These are phyloP conservation scores for Diaporthe citriasiana DNA, from an alignment of 2,329 filamentous ascomycete genomes.

Conservation along the genomic window DNA sequence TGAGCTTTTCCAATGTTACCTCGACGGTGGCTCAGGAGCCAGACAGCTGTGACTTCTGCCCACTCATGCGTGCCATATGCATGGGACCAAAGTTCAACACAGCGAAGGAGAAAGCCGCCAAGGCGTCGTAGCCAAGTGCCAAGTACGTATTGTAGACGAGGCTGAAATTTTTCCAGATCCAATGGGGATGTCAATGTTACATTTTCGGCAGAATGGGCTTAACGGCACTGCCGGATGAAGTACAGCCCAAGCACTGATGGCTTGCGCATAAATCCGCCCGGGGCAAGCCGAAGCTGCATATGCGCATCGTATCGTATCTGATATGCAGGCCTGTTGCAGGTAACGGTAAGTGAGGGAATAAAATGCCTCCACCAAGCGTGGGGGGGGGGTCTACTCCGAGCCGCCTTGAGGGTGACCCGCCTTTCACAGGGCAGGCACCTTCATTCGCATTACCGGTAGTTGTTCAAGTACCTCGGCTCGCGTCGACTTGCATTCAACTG, in stretches of 20 bases:
- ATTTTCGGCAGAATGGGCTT: slow-evolving; percentile 23
- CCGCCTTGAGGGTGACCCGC: neutral
- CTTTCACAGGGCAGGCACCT: neutral
- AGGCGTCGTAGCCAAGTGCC: slow-evolving; percentile 8
- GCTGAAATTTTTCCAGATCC: slow-evolving; percentile 27
- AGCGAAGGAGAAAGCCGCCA: neutral
- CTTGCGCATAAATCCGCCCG: slow-evolving; percentile 19
- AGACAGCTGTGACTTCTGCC: neutral
- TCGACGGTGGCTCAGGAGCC: neutral
- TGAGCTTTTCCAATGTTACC: no score
- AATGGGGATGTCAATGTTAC: neutral
- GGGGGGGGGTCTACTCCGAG: neutral
- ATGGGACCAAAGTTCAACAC: neutral
- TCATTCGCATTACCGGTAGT: slow-evolving; percentile 4
- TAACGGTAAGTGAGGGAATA: slow-evolving; percentile 25
- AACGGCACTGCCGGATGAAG: slow-evolving; percentile 24
- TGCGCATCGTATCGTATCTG: slow-evolving; percentile 10
- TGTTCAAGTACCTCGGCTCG: no score
- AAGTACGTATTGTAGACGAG: slow-evolving; percentile 25
- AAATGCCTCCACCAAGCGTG: slow-evolving; percentile 27
- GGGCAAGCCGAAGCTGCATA: slow-evolving; percentile 24
- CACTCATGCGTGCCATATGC: neutral
- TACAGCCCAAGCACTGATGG: slow-evolving; percentile 6
- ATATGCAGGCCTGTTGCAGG: neutral
- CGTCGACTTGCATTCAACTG: neutral